Base-by-base conservation (phyloP, 1,139 yeast species). In the Yamadazyma jaroonii region DNA sequence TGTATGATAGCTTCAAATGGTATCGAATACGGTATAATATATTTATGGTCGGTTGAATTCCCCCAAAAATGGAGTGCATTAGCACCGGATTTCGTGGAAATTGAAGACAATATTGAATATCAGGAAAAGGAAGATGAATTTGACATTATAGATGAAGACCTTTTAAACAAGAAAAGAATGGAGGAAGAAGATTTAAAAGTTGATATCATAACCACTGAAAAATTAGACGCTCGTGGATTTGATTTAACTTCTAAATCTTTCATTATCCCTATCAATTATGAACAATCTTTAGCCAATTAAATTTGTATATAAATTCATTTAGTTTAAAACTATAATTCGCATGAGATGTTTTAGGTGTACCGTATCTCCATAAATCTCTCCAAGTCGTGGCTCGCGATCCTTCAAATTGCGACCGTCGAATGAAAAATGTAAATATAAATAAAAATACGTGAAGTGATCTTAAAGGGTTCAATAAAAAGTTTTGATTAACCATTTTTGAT, bases 31-130 rank as follows among this genome's bases (percentile, higher is more conserved):
- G 97, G 97, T 0, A 71, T 79, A 21, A 74, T 90, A 1, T 89
- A 87, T 55, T 57, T 86, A 34, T 92, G 97, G 97, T 79, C 85
- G 39, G 77, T 87, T 12, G 78, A 77, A 32, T 79, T 86, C 28
- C 95, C 95, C 0, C 97, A 89, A 52, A 85, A 87, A 61, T 90
- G 98, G 98, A 84, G 95, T 59, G 96, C 97, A 0, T 68, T 90
- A 48, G 97, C 97, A 0, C 97, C 97, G 0, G 98, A 92, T 59
- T 90, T 92, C 56, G 95, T 85, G 38, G 97, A 90, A 57, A 81
- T 90, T 30, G 97, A 90, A 55, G 96, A 90, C 53, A 90, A 89
- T 53, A 83, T 88, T 10, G 89, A 86, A 43, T 90, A 90, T 58
- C 79, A 80, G 45, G 98, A 90, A 53, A 75, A 76, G 42, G 98